Conservation (phyloP, 1,284 basidiomycete genomes). For the Melampsora occidentalis region DNA sequence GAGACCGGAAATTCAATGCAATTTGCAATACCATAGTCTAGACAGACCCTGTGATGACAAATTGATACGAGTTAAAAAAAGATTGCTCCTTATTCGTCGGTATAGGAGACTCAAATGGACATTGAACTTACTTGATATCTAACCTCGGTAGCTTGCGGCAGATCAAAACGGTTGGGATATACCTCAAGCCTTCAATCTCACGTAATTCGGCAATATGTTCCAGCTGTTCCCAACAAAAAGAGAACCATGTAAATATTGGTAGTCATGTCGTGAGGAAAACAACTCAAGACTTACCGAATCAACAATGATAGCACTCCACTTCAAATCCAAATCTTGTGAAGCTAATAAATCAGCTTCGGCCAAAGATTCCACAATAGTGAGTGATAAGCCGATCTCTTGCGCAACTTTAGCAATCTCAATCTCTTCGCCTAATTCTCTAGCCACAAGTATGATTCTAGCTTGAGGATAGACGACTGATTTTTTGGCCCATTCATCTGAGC, state of each 20-base stretch:
- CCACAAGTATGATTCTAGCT: constrained; percentile 31
- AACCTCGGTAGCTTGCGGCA: constrained; percentile 61
- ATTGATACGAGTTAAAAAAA: no score
- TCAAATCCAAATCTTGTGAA: constrained; percentile 15
- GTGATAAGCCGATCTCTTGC: constrained; percentile 18
- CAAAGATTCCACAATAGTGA: constrained; percentile 31
- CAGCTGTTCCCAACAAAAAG: constrained; percentile 68
- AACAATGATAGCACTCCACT: constrained; percentile 40
- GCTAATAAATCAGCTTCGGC: constrained; percentile 20
- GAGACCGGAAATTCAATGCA: constrained; percentile 87
- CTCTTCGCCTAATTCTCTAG: constrained; percentile 34
- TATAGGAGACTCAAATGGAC: neutral
- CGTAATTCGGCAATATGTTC: constrained; percentile 83
- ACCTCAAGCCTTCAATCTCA: constrained; percentile 88
- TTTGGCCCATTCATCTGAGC: constrained; percentile 31
- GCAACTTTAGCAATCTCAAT: constrained; percentile 36
- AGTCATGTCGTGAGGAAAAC: constrained; percentile 70
- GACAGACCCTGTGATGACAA: constrained; percentile 62
- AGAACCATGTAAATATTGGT: constrained; percentile 78
- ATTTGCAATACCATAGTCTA: constrained; percentile 84
- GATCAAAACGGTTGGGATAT: constrained; percentile 94
- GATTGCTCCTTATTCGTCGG: neutral
- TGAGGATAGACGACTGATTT: constrained; percentile 28
- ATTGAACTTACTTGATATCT: constrained; percentile 48
- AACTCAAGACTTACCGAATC: constrained; percentile 56